A percentile compares a stretch with the other conserved stretches of the same genome.
phyloP scores from a whole-genome alignment of 768 basidiomycete genomes.

The Trametes punicea region DNA sequence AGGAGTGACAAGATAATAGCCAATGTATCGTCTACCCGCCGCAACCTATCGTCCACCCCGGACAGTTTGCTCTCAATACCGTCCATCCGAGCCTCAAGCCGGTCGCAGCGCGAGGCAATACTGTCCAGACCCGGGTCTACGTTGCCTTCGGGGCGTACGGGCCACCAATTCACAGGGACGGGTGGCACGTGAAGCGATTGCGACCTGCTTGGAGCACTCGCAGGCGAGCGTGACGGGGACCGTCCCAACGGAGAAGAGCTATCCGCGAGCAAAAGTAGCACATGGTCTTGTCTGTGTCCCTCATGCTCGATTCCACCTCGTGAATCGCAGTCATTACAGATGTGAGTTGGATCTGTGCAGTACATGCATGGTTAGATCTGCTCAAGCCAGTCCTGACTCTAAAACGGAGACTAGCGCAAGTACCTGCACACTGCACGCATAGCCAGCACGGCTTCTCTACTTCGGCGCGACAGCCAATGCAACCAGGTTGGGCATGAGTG shows the following conservation, averaged over 20 bases:
- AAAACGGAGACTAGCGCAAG: too few species aligned
- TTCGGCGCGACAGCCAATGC: neutral
- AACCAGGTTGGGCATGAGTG: neutral
- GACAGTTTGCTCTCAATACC: neutral
- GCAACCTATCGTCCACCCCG: neutral
- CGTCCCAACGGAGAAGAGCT: too few species aligned
- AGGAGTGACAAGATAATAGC: neutral
- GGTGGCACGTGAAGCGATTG: neutral
- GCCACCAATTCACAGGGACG: neutral
- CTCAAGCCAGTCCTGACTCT: too few species aligned
- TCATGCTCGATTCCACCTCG: neutral
- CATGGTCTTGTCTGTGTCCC: neutral
- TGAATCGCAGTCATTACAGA: neutral
- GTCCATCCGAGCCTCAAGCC: conserved; percentile 1
- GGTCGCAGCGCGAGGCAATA: neutral
- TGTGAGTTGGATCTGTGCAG: neutral
- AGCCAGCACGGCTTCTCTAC: neutral
- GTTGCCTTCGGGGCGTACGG: neutral
- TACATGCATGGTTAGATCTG: too few species aligned
- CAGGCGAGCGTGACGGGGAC: too few species aligned
- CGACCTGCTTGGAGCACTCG: too few species aligned
- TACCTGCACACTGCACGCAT: neutral
- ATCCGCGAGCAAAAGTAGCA: neutral
- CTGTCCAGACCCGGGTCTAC: neutral
- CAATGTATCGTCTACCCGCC: conserved; percentile 1